Evolutionary conservation across 495 filamentous ascomycete species (phyloP).

Genomic region (Pseudoneurospora amorphoporcata): DNA sequence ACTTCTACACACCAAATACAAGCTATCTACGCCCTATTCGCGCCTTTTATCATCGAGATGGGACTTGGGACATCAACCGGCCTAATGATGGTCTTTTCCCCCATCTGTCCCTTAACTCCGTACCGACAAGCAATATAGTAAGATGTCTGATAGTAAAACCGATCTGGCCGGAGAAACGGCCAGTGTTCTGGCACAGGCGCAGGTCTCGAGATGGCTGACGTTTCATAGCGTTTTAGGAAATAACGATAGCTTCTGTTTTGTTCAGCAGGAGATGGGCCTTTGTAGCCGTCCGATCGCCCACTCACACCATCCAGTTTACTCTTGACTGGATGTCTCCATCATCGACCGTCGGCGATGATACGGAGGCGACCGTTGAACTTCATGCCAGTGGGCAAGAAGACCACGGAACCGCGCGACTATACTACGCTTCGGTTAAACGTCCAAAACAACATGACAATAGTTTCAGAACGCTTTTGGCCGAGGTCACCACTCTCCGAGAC

Average conservation of each 20-base stretch:
- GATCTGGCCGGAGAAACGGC: not conserved
- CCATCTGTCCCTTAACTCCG: not conserved
- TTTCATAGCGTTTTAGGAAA: not conserved
- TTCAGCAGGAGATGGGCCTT: not conserved
- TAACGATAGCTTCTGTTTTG: not conserved
- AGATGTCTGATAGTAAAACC: not conserved
- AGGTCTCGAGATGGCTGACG: not conserved
- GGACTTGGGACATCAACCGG: not conserved
- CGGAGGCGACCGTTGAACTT: not conserved
- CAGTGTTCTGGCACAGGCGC: not conserved
- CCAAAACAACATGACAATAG: not conserved
- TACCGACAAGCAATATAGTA: not conserved
- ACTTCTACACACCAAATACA: not conserved
- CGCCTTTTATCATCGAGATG: not conserved
- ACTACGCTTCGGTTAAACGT: not conserved
- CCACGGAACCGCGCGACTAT: not conserved
- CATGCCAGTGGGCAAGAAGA: not conserved
- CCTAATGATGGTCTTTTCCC: not conserved
- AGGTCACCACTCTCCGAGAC: not conserved
- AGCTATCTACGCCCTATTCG: not conserved
- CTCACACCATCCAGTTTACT: not conserved
- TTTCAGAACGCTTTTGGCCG: not conserved
- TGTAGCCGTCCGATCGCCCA: not conserved
- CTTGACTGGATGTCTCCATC: not conserved
- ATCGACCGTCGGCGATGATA: not conserved